phyloP scores from a whole-genome alignment of 495 filamentous ascomycete genomes.

The Cercophora sp. region DNA sequence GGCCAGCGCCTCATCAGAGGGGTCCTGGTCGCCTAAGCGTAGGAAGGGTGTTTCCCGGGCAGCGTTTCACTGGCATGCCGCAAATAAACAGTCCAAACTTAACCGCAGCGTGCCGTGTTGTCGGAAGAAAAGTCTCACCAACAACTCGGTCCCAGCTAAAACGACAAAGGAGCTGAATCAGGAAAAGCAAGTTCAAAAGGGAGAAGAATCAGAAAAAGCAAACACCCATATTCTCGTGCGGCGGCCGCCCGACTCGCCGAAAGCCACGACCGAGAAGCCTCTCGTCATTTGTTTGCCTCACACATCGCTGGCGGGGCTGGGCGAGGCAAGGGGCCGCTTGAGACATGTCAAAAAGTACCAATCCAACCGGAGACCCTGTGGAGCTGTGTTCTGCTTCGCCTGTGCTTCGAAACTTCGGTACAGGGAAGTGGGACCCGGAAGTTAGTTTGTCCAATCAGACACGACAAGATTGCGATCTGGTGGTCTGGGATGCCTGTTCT shows the following conservation, averaged over 20 bases:
- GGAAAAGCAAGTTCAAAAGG: neutral
- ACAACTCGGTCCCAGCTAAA: neutral
- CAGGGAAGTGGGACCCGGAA: conserved; percentile 4
- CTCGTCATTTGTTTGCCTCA: neutral
- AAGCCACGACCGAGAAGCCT: too few relatives aligned
- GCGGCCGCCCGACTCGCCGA: too few relatives aligned
- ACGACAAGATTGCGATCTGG: neutral
- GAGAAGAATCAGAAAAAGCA: neutral
- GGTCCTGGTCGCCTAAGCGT: too few relatives aligned
- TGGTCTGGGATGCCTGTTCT: neutral
- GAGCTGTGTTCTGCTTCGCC: neutral
- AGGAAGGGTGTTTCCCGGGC: neutral
- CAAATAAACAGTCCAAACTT: neutral
- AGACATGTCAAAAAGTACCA: too few relatives aligned
- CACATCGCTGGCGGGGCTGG: neutral
- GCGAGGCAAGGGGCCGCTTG: neutral
- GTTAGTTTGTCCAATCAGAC: conserved; percentile 3
- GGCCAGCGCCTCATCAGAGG: too few relatives aligned
- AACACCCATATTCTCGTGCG: too few relatives aligned
- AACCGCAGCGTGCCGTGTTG: too few relatives aligned
- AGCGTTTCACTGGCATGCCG: conserved; percentile 8
- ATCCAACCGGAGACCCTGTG: neutral
- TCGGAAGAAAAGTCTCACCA: neutral
- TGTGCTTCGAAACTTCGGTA: conserved; percentile 15
- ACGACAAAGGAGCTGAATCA: neutral